These are phyloP conservation scores for Blumeria graminis DNA, from an alignment of 2,329 filamentous ascomycete species.

Conservation along the genomic window DNA sequence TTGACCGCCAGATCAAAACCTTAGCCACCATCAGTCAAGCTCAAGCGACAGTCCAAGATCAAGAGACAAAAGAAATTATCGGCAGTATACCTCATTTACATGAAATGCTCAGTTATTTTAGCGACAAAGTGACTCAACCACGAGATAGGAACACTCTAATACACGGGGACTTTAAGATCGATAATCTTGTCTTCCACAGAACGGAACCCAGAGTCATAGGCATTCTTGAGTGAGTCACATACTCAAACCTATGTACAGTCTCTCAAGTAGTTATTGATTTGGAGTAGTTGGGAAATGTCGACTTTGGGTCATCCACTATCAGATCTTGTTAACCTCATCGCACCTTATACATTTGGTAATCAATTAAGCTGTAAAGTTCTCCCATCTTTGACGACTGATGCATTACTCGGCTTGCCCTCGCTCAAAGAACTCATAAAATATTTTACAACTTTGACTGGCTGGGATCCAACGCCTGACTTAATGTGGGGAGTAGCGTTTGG, in stretches of 20 bases:
- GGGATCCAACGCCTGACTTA: conserved; percentile 40
- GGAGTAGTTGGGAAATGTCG: conserved; percentile 71
- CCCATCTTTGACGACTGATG: conserved; percentile 20
- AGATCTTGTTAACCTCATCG: conserved; percentile 61
- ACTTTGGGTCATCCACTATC: conserved; percentile 90
- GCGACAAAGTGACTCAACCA: conserved; percentile 42
- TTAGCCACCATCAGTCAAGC: conserved; percentile 55
- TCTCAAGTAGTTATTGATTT: neutral
- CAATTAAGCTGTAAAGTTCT: conserved; percentile 15
- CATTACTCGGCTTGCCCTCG: conserved; percentile 26
- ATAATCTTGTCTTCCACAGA: conserved; percentile 75
- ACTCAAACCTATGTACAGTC: neutral
- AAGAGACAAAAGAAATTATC: conserved; percentile 52
- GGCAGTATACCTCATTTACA: conserved; percentile 66
- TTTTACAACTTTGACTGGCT: conserved; percentile 46
- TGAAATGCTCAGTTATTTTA: conserved; percentile 59
- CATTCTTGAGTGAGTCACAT: conserved; percentile 48
- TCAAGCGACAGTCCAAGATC: conserved; percentile 52
- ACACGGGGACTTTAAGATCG: conserved; percentile 93
- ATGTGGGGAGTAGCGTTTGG: conserved; percentile 37
- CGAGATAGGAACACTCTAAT: conserved; percentile 56
- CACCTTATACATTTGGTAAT: conserved; percentile 18
- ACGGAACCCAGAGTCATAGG: conserved; percentile 74
- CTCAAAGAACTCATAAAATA: conserved; percentile 34
- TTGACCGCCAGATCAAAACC: conserved; percentile 62